phyloP scores from a whole-genome alignment of 768 basidiomycete genomes.

The Phylloporus arenicola region DNA sequence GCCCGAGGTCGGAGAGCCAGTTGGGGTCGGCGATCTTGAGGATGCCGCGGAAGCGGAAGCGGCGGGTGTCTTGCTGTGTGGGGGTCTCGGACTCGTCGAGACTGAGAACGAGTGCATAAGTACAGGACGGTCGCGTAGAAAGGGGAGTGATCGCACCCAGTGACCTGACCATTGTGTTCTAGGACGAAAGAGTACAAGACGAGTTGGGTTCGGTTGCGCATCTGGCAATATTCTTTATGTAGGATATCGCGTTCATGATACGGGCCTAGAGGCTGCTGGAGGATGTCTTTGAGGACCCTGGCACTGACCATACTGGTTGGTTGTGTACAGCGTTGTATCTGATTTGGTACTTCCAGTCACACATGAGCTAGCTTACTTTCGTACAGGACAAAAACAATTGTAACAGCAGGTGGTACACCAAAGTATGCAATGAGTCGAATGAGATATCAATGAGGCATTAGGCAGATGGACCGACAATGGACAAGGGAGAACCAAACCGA shows the following conservation, averaged over 20 bases:
- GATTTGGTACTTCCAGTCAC: neutral
- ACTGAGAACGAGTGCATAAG: constrained; percentile 24
- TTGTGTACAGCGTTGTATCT: neutral
- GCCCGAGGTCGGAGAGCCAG: constrained; percentile 49
- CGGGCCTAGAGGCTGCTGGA: constrained; percentile 26
- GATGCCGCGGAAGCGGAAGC: constrained; percentile 47
- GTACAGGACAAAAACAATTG: constrained; percentile 25
- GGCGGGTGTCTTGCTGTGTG: constrained; percentile 25
- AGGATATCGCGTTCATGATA: constrained; percentile 27
- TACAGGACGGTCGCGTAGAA: neutral
- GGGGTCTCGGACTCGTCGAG: constrained; percentile 46
- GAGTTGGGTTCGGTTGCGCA: constrained; percentile 6
- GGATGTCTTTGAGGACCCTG: constrained; percentile 20
- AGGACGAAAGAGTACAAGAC: constrained; percentile 29
- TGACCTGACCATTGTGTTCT: constrained; percentile 22
- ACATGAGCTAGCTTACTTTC: constrained; percentile 17
- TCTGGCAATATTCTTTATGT: constrained; percentile 15
- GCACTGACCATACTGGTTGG: constrained; percentile 12
- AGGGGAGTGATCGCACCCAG: constrained; percentile 17
- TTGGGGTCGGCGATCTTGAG: constrained; percentile 40
- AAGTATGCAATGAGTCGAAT: constrained; percentile 24
- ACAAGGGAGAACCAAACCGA: constrained; percentile 20
- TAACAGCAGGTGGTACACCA: constrained; percentile 29
- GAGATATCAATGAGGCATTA: constrained; percentile 22
- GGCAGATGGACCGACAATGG: constrained; percentile 21